Evolutionary conservation across 2,329 filamentous ascomycete genomes (phyloP), one percentile per base, ranked within the genome.

Genomic region (Neofusicoccum cordaticola): DNA sequence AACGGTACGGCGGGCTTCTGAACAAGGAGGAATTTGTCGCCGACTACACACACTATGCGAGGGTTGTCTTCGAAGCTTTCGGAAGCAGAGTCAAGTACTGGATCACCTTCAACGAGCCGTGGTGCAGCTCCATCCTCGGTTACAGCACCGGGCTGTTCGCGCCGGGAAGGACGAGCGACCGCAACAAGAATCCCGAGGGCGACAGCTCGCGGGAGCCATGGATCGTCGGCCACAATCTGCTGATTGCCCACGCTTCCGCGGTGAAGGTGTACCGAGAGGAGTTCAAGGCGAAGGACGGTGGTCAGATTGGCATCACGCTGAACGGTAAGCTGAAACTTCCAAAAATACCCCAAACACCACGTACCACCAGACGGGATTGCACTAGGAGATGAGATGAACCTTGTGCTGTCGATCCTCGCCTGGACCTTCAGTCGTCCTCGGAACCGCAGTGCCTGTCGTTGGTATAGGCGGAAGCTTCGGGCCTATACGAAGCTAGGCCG

Each of bases 81-180:
- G 84, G 85, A 56, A 85, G 88, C 62, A 89, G 88, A 77, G 91
- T 93, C 72, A 92, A 92, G 81, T 84, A 91, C 79, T 96, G 92
- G 92, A 91, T 93, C 76, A 95, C 91, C 31, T 92, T 94, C 80
- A 95, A 95, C 76, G 92, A 96, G 81, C 92, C 92, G 3, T 95
- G 90, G 88, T 96, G 91, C 79, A 91, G 87, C 68, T 87, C 89
- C 61, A 88, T 95, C 67, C 84, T 95, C 47, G 92, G 92, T 41
- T 95, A 94, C 79, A 90, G 85, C 73, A 86, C 85, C 47, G 92
- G 92, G 34, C 81, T 87, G 67, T 93, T 93, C 74, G 92, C 92
- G 11, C 92, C 92, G 0, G 92, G 92, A n/a, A 88, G 86, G 73
- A 91, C 88, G 6, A 92, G 90, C 70, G 88, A 95, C 78, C 86